Base-by-base conservation (phyloP, 208 protist species). In the Acanthamoeba rhysodes region DNA sequence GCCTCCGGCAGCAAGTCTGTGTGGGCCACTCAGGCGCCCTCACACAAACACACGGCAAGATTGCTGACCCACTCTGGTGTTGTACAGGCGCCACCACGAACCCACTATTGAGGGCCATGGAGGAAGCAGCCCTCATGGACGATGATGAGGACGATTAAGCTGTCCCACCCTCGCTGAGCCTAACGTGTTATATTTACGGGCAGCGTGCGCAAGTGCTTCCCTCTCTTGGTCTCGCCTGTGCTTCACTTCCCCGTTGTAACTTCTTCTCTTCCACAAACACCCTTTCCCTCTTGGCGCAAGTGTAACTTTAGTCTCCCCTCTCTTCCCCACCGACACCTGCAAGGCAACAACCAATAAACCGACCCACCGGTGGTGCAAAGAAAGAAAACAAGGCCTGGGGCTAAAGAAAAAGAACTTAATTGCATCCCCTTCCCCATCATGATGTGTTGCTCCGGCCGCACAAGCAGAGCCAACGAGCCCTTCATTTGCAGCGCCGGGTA, bases 81-180 rank as follows among this genome's bases (percentile, higher is more conserved):
- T 32, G 22, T 57, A 16, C 53, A 92, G 85, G 85, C 27, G 85
- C 85, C 57, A 92, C 85, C 85, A 92, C 85, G 41, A 92, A 92
- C 85, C 34, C 85, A 57, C 62, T 92, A 53, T 55, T 55, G 62
- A 64, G 85, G 62, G 85, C 85, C 37, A 48, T 92, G 85, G 85
- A 92, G 20, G 85, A 92, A 50, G 85, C 85, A 3, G 85, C 85
- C 22, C 53, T 72, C 34, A 92, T 92, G 85, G 57, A 74, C 18
- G 85, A 92, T 72, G 85, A 92, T 72, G 78, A 37, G n/a, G 78
- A 87, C 32, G 85, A 66, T 72, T 66, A 72, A 45, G 53, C 55
- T 59, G 5, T 59, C 53, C 20, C 55, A 9, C 12, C 41, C 55
- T 62, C 14, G 20, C 55, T 16, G 22, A 24, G 14, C 55, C 55